Percentiles rank a stretch among this genome's conserved stretches.
Conservation (phyloP, 805 yeast genomes). For the Saccharomycopsis capsularis region DNA sequence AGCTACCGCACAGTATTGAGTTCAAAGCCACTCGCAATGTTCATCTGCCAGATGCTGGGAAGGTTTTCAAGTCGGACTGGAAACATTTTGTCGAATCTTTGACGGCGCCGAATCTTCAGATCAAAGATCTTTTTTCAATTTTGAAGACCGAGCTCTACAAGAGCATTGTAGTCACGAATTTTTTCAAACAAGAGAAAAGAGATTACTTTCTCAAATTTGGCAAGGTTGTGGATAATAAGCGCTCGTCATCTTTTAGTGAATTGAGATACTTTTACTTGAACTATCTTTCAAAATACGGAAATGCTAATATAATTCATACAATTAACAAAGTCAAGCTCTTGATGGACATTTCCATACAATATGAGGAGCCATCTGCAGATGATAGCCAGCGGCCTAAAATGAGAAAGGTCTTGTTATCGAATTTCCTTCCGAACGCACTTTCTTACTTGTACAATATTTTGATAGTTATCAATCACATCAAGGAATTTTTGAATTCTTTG, state of each 20-base stretch:
- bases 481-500: not conserved
- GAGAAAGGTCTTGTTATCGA: not conserved
- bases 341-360: not conserved
- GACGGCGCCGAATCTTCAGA: not conserved
- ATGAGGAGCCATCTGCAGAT: not conserved
- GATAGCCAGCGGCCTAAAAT: not conserved
- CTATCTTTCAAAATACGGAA: not conserved
- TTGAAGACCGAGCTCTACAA: not conserved
- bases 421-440: constrained; percentile 3
- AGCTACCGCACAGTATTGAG: not conserved
- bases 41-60: too few species aligned
- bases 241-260: not conserved
- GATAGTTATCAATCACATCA: not conserved
- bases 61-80: not conserved
- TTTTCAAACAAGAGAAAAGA: not conserved
- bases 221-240: not conserved
- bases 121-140: not conserved
- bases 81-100: not conserved
- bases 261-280: not conserved
- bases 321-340: constrained; percentile 4
- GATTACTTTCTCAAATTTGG: not conserved
- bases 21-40: not conserved
- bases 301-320: not conserved
- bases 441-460: constrained; percentile 6
- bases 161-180: not conserved